Conservation (phyloP, 306 rosid species). For the Ceratonia siliqua region DNA sequence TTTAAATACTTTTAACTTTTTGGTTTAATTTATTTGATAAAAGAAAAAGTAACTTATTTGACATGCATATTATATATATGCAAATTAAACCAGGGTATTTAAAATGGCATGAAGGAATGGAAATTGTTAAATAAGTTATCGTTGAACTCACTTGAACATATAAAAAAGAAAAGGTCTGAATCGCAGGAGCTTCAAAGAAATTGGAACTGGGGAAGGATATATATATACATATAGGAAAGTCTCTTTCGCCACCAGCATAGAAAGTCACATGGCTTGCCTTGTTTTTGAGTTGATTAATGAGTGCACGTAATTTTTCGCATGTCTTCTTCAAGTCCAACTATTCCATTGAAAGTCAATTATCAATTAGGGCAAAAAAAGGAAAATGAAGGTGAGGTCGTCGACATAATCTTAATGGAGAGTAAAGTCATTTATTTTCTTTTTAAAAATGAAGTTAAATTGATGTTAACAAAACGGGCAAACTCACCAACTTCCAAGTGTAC, state of each 20-base stretch:
- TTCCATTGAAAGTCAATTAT: slow-evolving; percentile 15
- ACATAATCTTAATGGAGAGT: too few species aligned
- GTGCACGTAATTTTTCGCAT: slow-evolving; percentile 39
- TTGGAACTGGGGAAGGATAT: not conserved
- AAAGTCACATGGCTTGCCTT: slow-evolving; percentile 30
- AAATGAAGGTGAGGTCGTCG: not conserved
- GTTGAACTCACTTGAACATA: not conserved
- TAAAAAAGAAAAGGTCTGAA: slow-evolving; percentile 8
- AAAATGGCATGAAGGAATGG: too few species aligned
- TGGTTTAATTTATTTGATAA: too few species aligned
- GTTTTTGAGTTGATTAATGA: slow-evolving; percentile 33
- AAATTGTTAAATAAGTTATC: not conserved
- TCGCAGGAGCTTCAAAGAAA: slow-evolving; percentile 20
- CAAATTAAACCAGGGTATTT: too few species aligned
- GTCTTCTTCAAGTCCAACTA: slow-evolving; percentile 36
- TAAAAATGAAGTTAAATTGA: not conserved
- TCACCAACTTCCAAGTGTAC: not conserved
- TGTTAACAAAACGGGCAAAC: not conserved
- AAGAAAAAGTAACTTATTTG: too few species aligned
- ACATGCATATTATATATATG: too few species aligned
- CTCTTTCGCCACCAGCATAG: slow-evolving; percentile 23
- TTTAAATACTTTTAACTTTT: too few species aligned
- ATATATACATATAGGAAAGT: not conserved
- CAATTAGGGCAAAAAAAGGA: not conserved
- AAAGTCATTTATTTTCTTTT: too few species aligned